These are phyloP conservation scores for Monosporascus sp. DNA, from an alignment of 2,329 filamentous ascomycete genomes.

Conservation along the genomic window DNA sequence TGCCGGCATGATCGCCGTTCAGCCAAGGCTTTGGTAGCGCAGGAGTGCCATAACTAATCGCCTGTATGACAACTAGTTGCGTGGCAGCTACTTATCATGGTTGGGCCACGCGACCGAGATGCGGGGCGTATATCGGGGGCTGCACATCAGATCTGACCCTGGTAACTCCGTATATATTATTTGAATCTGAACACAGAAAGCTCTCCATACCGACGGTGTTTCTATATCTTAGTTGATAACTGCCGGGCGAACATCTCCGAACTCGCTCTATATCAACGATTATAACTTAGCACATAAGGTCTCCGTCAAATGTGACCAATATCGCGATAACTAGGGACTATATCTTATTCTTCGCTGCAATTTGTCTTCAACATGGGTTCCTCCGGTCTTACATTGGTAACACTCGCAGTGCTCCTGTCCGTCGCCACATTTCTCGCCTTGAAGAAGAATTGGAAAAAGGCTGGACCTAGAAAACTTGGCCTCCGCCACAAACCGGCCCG, in stretches of 20 bases:
- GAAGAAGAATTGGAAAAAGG: slow-evolving; percentile 10
- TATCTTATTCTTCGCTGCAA: not conserved
- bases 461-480: slow-evolving; percentile 14
- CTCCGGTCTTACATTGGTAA: slow-evolving; percentile 11
- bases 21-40: not conserved
- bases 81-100: not conserved
- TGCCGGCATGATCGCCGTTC: not conserved
- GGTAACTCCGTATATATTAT: no score
- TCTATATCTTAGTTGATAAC: no score
- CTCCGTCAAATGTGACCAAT: not conserved
- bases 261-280: no score
- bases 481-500: slow-evolving; percentile 7
- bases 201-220: not conserved
- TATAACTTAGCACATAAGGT: no score
- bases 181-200: not conserved
- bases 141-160: not conserved
- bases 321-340: not conserved
- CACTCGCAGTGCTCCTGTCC: slow-evolving; percentile 14
- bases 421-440: slow-evolving; percentile 15
- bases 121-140: not conserved
- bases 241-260: no score
- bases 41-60: not conserved
- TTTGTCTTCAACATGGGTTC: slow-evolving; percentile 8
- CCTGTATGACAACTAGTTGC: not conserved
- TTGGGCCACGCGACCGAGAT: not conserved